A percentile compares a stretch with the other conserved stretches of the same genome.
These are phyloP conservation scores for Candida verbasci DNA, from an alignment of 805 yeast genomes.

Conservation along the genomic window DNA sequence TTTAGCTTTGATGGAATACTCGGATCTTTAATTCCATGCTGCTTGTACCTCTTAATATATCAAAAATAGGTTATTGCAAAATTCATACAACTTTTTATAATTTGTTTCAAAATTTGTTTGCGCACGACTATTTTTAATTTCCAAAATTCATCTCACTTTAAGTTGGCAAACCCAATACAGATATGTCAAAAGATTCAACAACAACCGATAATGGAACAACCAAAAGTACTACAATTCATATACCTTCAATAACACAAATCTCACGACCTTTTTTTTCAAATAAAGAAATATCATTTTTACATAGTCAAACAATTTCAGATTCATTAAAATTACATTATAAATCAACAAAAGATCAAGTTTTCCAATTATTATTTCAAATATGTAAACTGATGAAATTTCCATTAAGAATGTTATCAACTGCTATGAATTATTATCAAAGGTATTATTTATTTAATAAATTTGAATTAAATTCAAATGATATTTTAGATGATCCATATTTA, in stretches of 20 bases:
- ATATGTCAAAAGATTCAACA: no score
- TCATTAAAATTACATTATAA: conserved; percentile 39
- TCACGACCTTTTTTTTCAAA: conserved; percentile 61
- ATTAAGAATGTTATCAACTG: conserved; percentile 59
- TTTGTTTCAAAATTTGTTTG: no score
- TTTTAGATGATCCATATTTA: conserved; percentile 45
- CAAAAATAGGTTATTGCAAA: no score
- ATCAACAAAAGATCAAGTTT: conserved; percentile 50
- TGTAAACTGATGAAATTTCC: conserved; percentile 61
- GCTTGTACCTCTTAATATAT: no score
- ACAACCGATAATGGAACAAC: no score
- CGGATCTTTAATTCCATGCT: no score
- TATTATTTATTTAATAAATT: conserved; percentile 63
- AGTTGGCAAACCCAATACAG: no score
- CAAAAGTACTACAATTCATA: no score
- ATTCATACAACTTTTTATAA: no score
- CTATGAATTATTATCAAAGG: conserved; percentile 71
- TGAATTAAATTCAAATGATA: conserved; percentile 32
- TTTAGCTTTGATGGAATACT: no score
- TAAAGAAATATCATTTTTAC: conserved; percentile 49
- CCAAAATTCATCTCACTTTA: no score
- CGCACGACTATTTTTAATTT: no score
- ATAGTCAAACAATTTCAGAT: conserved; percentile 49
- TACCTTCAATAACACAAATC: conserved; percentile 31
- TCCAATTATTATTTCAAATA: conserved; percentile 51